A percentile compares a stretch with the other conserved stretches of the same genome.
Evolutionary conservation across 2,329 filamentous ascomycete species (phyloP).

Genomic region (Xylariaceae sp.): DNA sequence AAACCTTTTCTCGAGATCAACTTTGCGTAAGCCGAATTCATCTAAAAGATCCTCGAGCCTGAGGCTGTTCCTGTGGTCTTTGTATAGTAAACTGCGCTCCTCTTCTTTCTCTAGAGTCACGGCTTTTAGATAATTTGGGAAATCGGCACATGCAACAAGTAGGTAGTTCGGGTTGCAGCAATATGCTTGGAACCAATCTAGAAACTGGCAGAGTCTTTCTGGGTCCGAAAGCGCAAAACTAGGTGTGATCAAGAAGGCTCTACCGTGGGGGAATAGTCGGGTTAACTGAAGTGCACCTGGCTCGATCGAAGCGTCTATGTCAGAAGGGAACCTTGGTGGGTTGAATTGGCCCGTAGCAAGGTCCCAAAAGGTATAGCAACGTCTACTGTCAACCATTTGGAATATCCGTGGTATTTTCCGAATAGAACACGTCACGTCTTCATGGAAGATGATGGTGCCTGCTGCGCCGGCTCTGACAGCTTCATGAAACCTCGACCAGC

Average conservation of each 20-base stretch:
- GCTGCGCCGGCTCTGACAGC: conserved; percentile 24
- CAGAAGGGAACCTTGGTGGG: conserved; percentile 38
- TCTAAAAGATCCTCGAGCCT: conserved; percentile 16
- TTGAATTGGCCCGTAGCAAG: conserved; percentile 31
- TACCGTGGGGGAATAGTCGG: conserved; percentile 48
- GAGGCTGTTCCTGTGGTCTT: conserved; percentile 19
- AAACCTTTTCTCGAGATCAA: conserved; percentile 27
- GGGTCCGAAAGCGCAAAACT: conserved; percentile 54
- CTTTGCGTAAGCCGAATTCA: conserved; percentile 16
- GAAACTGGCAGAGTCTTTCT: conserved; percentile 39
- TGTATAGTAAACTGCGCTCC: conserved; percentile 22
- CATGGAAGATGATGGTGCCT: conserved; percentile 37
- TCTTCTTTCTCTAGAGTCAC: conserved; percentile 40
- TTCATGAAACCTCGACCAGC: conserved; percentile 34
- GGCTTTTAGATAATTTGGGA: conserved; percentile 40
- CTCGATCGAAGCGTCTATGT: conserved; percentile 12
- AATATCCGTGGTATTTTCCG: conserved; percentile 33
- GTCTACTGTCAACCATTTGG: conserved; percentile 27
- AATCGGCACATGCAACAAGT: conserved; percentile 42
- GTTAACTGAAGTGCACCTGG: conserved; percentile 42
- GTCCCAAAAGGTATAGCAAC: conserved; percentile 35
- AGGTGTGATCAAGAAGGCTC: conserved; percentile 51
- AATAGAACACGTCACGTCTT: conserved; percentile 29
- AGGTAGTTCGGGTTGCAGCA: conserved; percentile 30
- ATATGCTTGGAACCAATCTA: conserved; percentile 44